phyloP scores from a whole-genome alignment of 2,329 filamentous ascomycete species.

The Pseudopyrenochaeta lycopersici region DNA sequence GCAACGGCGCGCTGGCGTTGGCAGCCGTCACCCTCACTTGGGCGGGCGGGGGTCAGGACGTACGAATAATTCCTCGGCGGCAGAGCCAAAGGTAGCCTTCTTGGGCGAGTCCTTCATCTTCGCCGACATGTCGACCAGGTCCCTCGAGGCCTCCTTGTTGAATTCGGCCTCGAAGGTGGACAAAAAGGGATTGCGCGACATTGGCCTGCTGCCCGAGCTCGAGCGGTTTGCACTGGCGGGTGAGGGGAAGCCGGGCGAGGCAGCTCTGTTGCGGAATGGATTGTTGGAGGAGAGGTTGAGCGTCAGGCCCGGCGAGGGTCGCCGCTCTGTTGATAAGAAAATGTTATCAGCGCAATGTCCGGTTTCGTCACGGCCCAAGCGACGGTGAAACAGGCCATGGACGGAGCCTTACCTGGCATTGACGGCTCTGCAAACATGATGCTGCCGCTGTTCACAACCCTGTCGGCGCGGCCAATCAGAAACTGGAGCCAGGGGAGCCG shows the following conservation, averaged over 20 bases:
- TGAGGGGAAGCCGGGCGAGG: conserved; percentile 60
- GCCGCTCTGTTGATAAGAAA: conserved; percentile 50
- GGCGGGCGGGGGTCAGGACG: conserved; percentile 53
- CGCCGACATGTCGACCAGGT: conserved; percentile 50
- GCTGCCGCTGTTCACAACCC: conserved; percentile 43
- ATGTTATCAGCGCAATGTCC: conserved; percentile 36
- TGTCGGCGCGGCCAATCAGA: conserved; percentile 45
- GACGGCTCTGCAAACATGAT: conserved; percentile 54
- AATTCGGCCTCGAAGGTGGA: conserved; percentile 61
- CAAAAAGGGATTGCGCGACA: conserved; percentile 80
- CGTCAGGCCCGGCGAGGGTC: conserved; percentile 64
- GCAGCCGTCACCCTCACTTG: conserved; percentile 20
- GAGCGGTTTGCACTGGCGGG: conserved; percentile 53
- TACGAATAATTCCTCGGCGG: conserved; percentile 80
- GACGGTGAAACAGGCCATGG: conserved; percentile 47
- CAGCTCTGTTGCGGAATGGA: conserved; percentile 77
- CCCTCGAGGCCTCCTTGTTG: conserved; percentile 45
- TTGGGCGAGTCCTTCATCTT: conserved; percentile 55
- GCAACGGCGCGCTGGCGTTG: conserved; percentile 24
- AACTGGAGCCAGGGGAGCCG: conserved; percentile 31
- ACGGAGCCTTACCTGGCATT: conserved; percentile 51
- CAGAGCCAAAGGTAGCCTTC: conserved; percentile 54
- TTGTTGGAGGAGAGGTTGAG: conserved; percentile 79
- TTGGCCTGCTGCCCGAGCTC: conserved; percentile 68
- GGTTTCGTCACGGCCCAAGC: conserved; percentile 41